Evolutionary conservation across 108 stramenopile species (phyloP), one percentile per base, ranked within the genome.

Genomic region (Stephanodiscus triporus): DNA sequence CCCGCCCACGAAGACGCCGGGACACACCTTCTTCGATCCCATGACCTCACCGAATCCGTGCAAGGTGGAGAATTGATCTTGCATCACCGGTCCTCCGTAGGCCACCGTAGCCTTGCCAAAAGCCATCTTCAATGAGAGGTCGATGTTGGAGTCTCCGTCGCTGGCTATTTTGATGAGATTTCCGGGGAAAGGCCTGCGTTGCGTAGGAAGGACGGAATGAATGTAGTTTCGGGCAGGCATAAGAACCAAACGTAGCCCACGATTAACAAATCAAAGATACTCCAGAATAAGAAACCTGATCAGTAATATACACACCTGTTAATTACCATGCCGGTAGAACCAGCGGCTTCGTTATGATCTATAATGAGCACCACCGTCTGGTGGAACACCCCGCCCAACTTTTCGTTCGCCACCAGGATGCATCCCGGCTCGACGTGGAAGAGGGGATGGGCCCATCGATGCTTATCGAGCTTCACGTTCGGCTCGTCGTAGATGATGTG

Each of bases 301-400:
- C 20, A 60, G 32, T 63, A 23, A 40, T n/a, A 40, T n/a, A 85
- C 88, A 68, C 76, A 91, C 92, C 94, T 84, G 72, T 95, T 95
- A 71, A 95, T 92, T 13, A 95, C 85, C 63, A 95, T 86, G 30
- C 95, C 95, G 27, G 87, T 91, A 9, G 89, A 82, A 63, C 92
- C 92, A 20, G 75, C 73, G 27, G 70, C 75, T 45, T 95, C 94
- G 65, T 86, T 79, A 66, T 95, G 94, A 36, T 95, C 91, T 64
- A 95, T 89, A 50, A 95, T 87, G 51, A 95, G 72, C 38, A 95
- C 92, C 42, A 95, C 88, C 8, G 95, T 93, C 74, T 93, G 95
- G 76, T 88, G 89, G 73, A 95, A 95, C 26, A 93, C 91, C 20
- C 95, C 95, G 42, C 92, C 90, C 17, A 95, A 72, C 66, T 91